A percentile compares a stretch with the other conserved stretches of the same genome.
These are phyloP conservation scores for Pythium dissimile DNA, from an alignment of 352 stramenopile genomes.

Conservation along the genomic window DNA sequence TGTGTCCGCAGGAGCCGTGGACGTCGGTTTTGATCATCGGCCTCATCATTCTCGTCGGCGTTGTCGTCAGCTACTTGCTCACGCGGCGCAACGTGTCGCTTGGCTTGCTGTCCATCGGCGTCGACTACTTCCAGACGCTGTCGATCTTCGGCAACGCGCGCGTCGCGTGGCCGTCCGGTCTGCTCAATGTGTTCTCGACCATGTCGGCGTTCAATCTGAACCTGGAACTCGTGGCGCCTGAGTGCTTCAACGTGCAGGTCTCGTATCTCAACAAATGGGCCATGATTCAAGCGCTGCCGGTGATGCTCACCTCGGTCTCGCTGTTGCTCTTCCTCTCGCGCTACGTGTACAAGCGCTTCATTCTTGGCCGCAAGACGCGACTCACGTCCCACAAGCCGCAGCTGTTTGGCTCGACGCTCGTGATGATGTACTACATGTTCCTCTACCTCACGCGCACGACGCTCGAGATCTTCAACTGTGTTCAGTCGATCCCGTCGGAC, in stretches of 20 bases:
- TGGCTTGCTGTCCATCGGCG: constrained; percentile 69
- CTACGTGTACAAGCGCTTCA: constrained; percentile 58
- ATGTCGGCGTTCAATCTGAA: constrained; percentile 84
- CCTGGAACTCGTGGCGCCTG: constrained; percentile 73
- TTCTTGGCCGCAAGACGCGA: constrained; percentile 45
- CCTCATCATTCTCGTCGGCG: constrained; percentile 42
- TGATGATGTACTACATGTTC: constrained; percentile 86
- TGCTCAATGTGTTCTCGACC: constrained; percentile 64
- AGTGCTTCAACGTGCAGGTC: constrained; percentile 74
- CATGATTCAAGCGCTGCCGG: constrained; percentile 52
- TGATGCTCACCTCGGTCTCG: constrained; percentile 38
- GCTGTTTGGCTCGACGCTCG: constrained; percentile 62
- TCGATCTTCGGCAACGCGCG: constrained; percentile 73
- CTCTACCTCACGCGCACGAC: constrained; percentile 73
- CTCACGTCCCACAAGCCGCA: constrained; percentile 64
- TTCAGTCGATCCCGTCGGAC: constrained; percentile 54
- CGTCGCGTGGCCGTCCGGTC: constrained; percentile 56
- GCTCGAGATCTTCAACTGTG: constrained; percentile 79
- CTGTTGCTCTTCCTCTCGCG: constrained; percentile 44
- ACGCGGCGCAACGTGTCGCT: constrained; percentile 63
- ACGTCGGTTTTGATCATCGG: constrained; percentile 44
- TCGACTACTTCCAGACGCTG: constrained; percentile 87
- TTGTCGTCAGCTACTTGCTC: constrained; percentile 53
- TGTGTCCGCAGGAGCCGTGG: constrained; percentile 58
- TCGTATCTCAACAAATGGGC: constrained; percentile 75